Conservation (phyloP, 257 asterid genomes). For the Catharanthus roseus region DNA sequence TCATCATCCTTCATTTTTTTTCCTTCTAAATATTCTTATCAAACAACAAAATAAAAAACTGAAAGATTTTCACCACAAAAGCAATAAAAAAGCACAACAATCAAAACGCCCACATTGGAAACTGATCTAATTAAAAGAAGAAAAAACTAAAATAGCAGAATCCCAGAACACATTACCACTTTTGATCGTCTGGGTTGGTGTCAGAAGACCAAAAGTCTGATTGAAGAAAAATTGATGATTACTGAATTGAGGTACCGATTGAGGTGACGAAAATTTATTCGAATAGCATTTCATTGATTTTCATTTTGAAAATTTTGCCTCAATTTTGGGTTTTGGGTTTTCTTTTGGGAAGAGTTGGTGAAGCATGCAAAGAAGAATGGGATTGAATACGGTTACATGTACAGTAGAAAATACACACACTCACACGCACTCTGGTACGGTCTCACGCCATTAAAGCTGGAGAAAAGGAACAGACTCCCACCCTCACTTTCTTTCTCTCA, state of each 20-base stretch:
- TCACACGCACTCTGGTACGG: slow-evolving; percentile 54
- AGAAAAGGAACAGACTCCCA: slow-evolving; percentile 63
- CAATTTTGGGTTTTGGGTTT: slow-evolving; percentile 50
- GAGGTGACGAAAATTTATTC: slow-evolving; percentile 10
- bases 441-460: slow-evolving; percentile 89
- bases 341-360: slow-evolving; percentile 51
- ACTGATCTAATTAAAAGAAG: no score
- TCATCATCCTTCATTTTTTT: slow-evolving; percentile 58
- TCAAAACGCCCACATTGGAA: slow-evolving; percentile 32
- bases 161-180: slow-evolving; percentile 33
- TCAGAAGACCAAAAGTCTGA: slow-evolving; percentile 29
- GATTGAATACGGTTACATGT: slow-evolving; percentile 27
- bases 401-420: slow-evolving; percentile 30
- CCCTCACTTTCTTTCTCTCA: slow-evolving; percentile 23
- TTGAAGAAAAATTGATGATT: slow-evolving; percentile 19
- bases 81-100: slow-evolving; percentile 20
- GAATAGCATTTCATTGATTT: slow-evolving; percentile 26
- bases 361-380: slow-evolving; percentile 80
- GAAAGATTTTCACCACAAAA: neutral
- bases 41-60: slow-evolving; percentile 17
- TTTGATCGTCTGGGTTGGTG: slow-evolving; percentile 40
- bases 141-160: slow-evolving; percentile 19
- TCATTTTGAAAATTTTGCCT: slow-evolving; percentile 18
- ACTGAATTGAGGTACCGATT: slow-evolving; percentile 10
- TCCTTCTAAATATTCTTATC: slow-evolving; percentile 20